Conservation (phyloP, 1,139 yeast species). For the Taiozyma sp. region DNA sequence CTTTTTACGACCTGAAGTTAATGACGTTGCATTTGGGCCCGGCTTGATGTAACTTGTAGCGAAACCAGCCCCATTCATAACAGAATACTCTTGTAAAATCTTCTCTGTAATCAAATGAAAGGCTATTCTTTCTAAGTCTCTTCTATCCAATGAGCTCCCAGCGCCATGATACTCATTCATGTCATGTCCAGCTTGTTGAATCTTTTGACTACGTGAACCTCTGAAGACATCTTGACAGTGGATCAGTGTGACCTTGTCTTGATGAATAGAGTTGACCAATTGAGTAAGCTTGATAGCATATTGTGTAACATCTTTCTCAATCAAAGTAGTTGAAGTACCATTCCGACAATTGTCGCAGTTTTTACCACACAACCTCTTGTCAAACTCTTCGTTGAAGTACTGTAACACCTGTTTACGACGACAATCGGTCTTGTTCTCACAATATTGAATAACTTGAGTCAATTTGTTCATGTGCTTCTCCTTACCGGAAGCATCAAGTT, state of each 20-base stretch:
- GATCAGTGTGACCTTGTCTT: slow-evolving; percentile 64
- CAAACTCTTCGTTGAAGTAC: slow-evolving; percentile 82
- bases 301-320: slow-evolving; percentile 65
- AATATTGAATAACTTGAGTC: slow-evolving; percentile 83
- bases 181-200: slow-evolving; percentile 61
- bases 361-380: slow-evolving; percentile 57
- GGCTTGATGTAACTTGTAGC: slow-evolving; percentile 68
- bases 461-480: slow-evolving; percentile 77
- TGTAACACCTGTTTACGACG: slow-evolving; percentile 84
- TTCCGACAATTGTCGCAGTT: slow-evolving; percentile 84
- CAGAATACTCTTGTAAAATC: slow-evolving; percentile 67
- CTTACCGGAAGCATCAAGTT: slow-evolving; percentile 56
- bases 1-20: slow-evolving; percentile 40
- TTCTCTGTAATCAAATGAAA: slow-evolving; percentile 69
- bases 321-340: slow-evolving; percentile 39
- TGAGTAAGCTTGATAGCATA: slow-evolving; percentile 56
- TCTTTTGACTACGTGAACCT: slow-evolving; percentile 65
- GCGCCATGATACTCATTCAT: slow-evolving; percentile 58
- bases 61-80: slow-evolving; percentile 72
- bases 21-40: slow-evolving; percentile 48
- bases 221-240: slow-evolving; percentile 82
- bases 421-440: slow-evolving; percentile 90
- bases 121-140: slow-evolving; percentile 76
- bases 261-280: slow-evolving; percentile 53
- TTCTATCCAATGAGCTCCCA: slow-evolving; percentile 59